Evolutionary conservation across 192 early-diverging fungal species (phyloP), one percentile per base, ranked within the genome.

Genomic region (Cetraspora pellucida): DNA sequence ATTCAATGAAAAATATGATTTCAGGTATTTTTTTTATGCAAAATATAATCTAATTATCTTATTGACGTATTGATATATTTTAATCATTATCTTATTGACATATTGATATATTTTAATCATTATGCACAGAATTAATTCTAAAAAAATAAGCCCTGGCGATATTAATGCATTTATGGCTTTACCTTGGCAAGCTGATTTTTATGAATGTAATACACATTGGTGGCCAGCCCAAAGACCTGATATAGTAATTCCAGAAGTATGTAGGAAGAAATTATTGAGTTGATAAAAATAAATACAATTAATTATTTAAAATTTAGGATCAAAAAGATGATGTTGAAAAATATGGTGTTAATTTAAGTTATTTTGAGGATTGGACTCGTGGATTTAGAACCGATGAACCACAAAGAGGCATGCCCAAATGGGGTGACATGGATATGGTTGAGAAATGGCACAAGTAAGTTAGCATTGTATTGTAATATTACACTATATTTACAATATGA

Each of bases 221-320:
- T 57, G 52, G 71, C 71, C 71, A 59, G 71, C 71, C 30, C 71
- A 73, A 73, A 73, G 52, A 59, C 71, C 71, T 37, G 71, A 73
- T 31, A n/a, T 44, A 3, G 19, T 16, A 21, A 73, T 73, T 55
- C 19, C 71, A 44, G 28, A 72, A 23, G 59, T 21, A 23, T 61
- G 21, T 61, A 61, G 25, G 0, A 4, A 21, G 4, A 30, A 61
- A 61, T 61, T 17, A 61, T 25, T 5, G 23, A 5, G 28, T 19
- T 23, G 17, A 52, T 52, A 16, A 19, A 52, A 52, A 13, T 61
- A 25, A 17, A 61, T 30, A 30, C 13, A 61, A 28, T 23, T 17
- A 30, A 61, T 11, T 1, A 37, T 37, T 60, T 28, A 25, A 28
- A 23, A 60, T 23, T 60, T 23, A 37, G 14, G 31, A 44, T 6